Evolutionary conservation across 192 early-diverging fungal species (phyloP), one percentile per base, ranked within the genome.

Genomic region (Backusella circina): DNA sequence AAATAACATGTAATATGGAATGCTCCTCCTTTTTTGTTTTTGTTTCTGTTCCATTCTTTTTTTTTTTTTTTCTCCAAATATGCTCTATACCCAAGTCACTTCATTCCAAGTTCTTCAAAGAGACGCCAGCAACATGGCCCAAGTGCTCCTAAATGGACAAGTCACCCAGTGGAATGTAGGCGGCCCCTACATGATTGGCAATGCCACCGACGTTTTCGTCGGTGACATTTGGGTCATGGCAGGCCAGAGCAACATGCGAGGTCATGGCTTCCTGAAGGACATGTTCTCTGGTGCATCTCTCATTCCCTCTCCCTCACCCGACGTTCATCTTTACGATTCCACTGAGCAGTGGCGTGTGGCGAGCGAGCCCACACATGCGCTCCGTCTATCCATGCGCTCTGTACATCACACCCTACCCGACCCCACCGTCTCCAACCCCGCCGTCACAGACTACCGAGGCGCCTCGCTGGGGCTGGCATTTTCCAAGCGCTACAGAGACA

Each of bases 181-280:
- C 3, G 81, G 81, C 0, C 81, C 81, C 2, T 79, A 79, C 28
- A 54, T 1, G 1, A 66, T 82, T 13, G 77, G 72, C 10, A 57
- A 74, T 23, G 74, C 67, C 0, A 23, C 39, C 21, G 51, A 79
- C 16, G 75, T 82, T 7, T 73, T 66, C 5, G 81, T 82, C 0
- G 81, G 81, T 12, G 81, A 82, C 76, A 67, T 82, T 8, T 82
- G 81, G 81, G 50, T 82, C 18, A 44, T 82, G 51, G 74, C 81
- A 3, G 81, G 81, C 0, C 81, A 82, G 32, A 82, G 81, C 57
- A 82, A 82, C 35, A 82, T 82, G 81, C 47, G 81, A 26, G 81
- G 81, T 0, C 65, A 71, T 73, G 81, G 77, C 2, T 76, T 65
- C 44, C 36, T 74, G 0, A 54, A 35, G 1, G 36, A 80, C 28